Percentiles rank a stretch among this genome's conserved stretches.
phyloP scores from a whole-genome alignment of 257 asterid species.

The Eustoma russellianum region DNA sequence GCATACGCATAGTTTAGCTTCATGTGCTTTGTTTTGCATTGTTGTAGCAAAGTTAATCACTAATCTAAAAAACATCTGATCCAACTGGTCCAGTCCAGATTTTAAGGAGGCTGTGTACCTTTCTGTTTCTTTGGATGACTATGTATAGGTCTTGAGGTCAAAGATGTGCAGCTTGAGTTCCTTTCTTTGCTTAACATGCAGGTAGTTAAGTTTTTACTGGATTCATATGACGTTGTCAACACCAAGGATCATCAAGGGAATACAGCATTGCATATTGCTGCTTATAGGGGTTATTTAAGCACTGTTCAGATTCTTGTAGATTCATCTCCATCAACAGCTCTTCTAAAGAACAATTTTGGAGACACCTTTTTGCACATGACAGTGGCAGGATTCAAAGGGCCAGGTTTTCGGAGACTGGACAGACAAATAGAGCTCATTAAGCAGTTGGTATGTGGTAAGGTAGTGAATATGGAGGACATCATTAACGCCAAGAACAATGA shows the following conservation, averaged over 20 bases:
- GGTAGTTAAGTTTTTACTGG: conserved; percentile 57
- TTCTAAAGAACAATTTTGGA: conserved; percentile 41
- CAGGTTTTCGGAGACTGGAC: conserved; percentile 61
- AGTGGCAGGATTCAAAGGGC: conserved; percentile 64
- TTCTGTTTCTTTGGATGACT: too few relatives aligned
- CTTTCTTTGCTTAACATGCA: conserved; percentile 14
- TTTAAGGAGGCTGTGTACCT: too few relatives aligned
- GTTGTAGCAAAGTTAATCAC: too few relatives aligned
- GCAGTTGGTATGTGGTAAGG: conserved; percentile 25
- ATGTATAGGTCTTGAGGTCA: background rate
- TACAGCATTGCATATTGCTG: conserved; percentile 67
- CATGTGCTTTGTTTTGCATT: too few relatives aligned
- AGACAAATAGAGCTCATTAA: conserved; percentile 55
- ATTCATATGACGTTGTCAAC: conserved; percentile 33
- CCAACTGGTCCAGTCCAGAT: too few relatives aligned
- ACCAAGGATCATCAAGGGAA: conserved; percentile 58
- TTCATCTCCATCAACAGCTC: conserved; percentile 32
- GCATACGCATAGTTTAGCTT: too few relatives aligned
- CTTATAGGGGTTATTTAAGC: conserved; percentile 56
- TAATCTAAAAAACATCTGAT: too few relatives aligned
- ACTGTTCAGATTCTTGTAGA: conserved; percentile 43
- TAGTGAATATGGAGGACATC: conserved; percentile 31
- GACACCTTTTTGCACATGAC: conserved; percentile 89
- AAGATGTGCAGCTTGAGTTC: background rate
- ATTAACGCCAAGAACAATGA: conserved; percentile 53